Percentiles rank a stretch among this genome's conserved stretches.
Evolutionary conservation across 768 basidiomycete species (phyloP).

Genomic region (Kwoniella europaea): DNA sequence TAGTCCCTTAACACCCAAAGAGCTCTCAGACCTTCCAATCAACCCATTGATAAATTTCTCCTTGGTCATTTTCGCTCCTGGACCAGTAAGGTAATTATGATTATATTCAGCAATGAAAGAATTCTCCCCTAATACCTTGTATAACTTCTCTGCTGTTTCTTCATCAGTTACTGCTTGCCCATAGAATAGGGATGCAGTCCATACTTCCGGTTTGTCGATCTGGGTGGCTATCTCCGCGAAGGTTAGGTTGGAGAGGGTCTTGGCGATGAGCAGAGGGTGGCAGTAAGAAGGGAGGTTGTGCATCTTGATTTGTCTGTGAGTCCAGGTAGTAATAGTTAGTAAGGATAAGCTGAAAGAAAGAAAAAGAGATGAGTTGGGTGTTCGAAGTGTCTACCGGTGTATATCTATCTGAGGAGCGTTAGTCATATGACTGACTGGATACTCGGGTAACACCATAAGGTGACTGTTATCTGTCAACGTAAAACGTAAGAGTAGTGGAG

Average conservation of each 20-base stretch:
- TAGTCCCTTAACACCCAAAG: constrained; percentile 40
- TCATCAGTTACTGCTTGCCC: constrained; percentile 46
- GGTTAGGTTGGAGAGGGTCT: constrained; percentile 37
- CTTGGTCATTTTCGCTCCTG: constrained; percentile 5
- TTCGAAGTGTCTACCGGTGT: neutral
- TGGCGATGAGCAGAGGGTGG: constrained; percentile 32
- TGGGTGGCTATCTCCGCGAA: constrained; percentile 46
- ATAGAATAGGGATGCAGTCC: constrained; percentile 55
- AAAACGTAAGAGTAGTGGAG: too few relatives aligned
- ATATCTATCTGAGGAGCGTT: neutral
- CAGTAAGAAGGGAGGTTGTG: constrained; percentile 26
- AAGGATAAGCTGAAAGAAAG: too few relatives aligned
- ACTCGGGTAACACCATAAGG: too few relatives aligned
- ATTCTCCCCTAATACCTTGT: constrained; percentile 18
- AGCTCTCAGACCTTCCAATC: constrained; percentile 18
- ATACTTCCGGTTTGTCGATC: constrained; percentile 53
- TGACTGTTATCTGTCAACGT: too few relatives aligned
- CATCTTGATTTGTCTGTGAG: constrained; percentile 4
- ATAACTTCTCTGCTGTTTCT: constrained; percentile 30
- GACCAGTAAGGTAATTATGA: constrained; percentile 3
- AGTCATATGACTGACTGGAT: too few relatives aligned
- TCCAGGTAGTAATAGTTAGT: neutral
- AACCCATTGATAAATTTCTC: constrained; percentile 28
- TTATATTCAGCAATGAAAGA: constrained; percentile 8
- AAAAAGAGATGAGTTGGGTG: neutral